phyloP scores from a whole-genome alignment of 441 rosid species.

The Arabidopsis hybrid region DNA sequence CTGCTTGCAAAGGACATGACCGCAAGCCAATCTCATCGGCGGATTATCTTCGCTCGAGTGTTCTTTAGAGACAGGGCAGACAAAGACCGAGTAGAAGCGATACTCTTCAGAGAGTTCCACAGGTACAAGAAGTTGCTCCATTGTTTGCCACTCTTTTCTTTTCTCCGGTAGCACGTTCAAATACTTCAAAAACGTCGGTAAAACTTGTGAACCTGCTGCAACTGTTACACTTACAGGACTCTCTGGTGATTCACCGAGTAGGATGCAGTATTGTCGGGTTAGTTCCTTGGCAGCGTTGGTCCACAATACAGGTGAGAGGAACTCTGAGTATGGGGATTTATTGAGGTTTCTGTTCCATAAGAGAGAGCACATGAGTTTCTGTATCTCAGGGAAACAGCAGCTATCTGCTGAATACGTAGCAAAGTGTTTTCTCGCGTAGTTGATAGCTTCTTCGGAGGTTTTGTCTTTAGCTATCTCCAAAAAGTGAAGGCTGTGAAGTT shows the following conservation, averaged over 20 bases:
- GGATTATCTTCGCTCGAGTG: constrained; percentile 64
- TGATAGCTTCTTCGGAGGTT: constrained; percentile 51
- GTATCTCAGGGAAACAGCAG: constrained; percentile 46
- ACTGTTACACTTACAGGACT: constrained; percentile 59
- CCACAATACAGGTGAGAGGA: constrained; percentile 57
- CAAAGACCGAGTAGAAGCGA: constrained; percentile 60
- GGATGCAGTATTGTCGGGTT: constrained; percentile 60
- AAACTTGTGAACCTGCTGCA: constrained; percentile 57
- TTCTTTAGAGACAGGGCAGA: constrained; percentile 66
- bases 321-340: constrained; percentile 54
- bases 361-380: constrained; percentile 64
- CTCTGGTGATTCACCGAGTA: constrained; percentile 56
- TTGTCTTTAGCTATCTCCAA: constrained; percentile 50
- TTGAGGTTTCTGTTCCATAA: constrained; percentile 51
- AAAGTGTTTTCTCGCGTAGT: constrained; percentile 51
- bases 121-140: constrained; percentile 62
- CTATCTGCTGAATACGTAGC: constrained; percentile 40
- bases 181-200: constrained; percentile 62
- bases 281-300: constrained; percentile 54
- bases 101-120: constrained; percentile 57
- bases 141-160: constrained; percentile 59
- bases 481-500: constrained; percentile 60
- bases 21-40: constrained; percentile 58
- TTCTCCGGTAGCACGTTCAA: constrained; percentile 54
- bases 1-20: constrained; percentile 66